Base-by-base conservation (phyloP, 1,139 yeast genomes). In the Kodamaea fungicola region DNA sequence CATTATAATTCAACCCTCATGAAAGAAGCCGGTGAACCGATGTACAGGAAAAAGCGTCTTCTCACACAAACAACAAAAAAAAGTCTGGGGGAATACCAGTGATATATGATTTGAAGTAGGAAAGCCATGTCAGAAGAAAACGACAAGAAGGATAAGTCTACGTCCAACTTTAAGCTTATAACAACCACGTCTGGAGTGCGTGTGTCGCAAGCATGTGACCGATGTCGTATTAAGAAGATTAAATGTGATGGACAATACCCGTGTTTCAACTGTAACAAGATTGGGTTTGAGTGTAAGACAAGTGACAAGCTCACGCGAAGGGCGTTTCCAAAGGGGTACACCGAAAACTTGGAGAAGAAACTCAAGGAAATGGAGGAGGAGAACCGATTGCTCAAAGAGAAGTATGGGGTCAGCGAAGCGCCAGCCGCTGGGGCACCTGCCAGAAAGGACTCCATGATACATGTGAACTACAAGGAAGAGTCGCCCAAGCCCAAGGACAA, bases 131-230 rank as follows among this genome's bases (percentile, higher is more conserved):
- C 37, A 22, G 29, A 27, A 10, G 29, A 27, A 12, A 12, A n/a
- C 6, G 29, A 27, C 28, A 33, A 27, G 16, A 27, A 37, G 32
- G 49, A 43, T 38, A 44, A 45, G 34, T 32, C 49, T 13, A 32
- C 36, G 30, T 44, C 51, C 33, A 68, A 65, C 47, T 56, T 62
- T 44, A 69, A 68, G 44, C 53, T 70, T 34, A 71, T 71, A 32
- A 62, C 57, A 36, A 68, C 75, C 9, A 62, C 64, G 8, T 47
- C 62, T 4, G 74, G 76, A 0, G 56, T 64, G 8, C 51, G 85
- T 45, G 82, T 82, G 3, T 76, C 85, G 2, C 92, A 83, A 55
- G 92, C 92, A 3, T 84, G 94, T 61, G 92, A 84, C 56, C 64
- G 94, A 31, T 84, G 94, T 51, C 64, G 92, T 37, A 74, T 83